Base-by-base conservation (phyloP, 2,329 filamentous ascomycete species). In the Aspergillus nomiae region DNA sequence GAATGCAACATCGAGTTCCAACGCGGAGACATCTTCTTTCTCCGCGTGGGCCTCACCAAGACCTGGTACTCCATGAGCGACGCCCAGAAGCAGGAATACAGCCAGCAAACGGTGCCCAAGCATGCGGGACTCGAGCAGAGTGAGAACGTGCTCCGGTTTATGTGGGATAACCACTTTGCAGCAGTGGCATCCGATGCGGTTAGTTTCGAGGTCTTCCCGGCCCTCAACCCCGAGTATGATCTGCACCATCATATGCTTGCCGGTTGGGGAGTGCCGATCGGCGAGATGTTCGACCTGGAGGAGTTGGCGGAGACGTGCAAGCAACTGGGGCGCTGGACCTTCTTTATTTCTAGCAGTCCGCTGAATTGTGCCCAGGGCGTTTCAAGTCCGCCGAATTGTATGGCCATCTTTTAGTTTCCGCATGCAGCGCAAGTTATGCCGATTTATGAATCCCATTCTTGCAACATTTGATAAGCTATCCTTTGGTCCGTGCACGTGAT, bases 131-230 rank as follows among this genome's bases (percentile, higher is more conserved):
- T 78, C 21, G 76, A 78, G 66, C 76, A 78, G 65, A 77, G 73
- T 21, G 76, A 78, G 67, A 74, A 73, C 4, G 75, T 83, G 12
- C 76, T 87, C 9, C 77, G 82, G 16, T 89, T 87, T 81, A 75
- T 89, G 24, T 89, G 86, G 85, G 83, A 88, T 59, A 79, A 83
- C 60, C 80, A 83, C 53, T 88, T 89, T 71, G 78, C 85, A 0
- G 87, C 86, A 1, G 82, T 88, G 1, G 87, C 84, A 0, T 85
- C 86, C 1, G 87, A 89, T 62, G 82, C 83, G 45, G 83, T 87
- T n/a, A 82, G 81, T 9, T 85, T 86, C 66, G 87, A 88, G 70
- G 82, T 82, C 3, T 84, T 81, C 67, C 80, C 81, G 9, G 63
- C 75, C 19, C 46, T 74, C 14, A 65, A 74, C 19, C 64, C 67